Evolutionary conservation across 2,329 filamentous ascomycete genomes (phyloP).

Genomic region (Botrytis aclada): DNA sequence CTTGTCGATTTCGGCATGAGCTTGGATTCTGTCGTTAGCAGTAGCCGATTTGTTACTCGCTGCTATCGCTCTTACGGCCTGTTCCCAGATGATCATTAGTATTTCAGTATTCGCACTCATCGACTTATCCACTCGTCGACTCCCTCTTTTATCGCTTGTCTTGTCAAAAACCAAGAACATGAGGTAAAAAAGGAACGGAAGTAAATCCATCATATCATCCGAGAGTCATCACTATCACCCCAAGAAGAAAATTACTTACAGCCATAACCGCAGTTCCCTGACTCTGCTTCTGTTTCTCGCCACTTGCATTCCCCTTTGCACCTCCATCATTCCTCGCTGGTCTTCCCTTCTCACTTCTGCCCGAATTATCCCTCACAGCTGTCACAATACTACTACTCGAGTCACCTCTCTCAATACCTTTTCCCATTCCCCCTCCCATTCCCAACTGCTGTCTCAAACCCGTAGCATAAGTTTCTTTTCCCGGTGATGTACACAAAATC

Average conservation of each 20-base stretch:
- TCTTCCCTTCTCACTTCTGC: background rate
- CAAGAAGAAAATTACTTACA: background rate
- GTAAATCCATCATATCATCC: background rate
- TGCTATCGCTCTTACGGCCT: conserved; percentile 14
- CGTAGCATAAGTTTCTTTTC: background rate
- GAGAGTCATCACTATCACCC: background rate
- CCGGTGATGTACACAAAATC: background rate
- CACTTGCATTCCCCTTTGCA: conserved; percentile 1
- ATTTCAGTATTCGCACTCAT: background rate
- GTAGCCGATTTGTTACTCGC: conserved; percentile 6
- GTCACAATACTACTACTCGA: conserved; percentile 33
- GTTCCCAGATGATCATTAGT: background rate
- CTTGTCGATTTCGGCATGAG: background rate
- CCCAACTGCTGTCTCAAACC: conserved; percentile 1
- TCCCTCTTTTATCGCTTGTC: background rate
- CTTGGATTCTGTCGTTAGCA: background rate
- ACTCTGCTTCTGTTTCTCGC: background rate
- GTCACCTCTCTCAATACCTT: conserved; percentile 23
- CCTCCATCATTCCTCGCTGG: conserved; percentile 17
- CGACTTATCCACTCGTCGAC: fast-evolving
- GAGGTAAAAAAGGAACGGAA: background rate
- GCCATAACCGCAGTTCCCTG: conserved; percentile 20
- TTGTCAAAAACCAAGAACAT: background rate
- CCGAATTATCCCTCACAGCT: conserved; percentile 30
- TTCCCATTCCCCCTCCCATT: background rate